These are phyloP conservation scores for Boletus reticuloceps DNA, from an alignment of 768 basidiomycete species.

Conservation along the genomic window DNA sequence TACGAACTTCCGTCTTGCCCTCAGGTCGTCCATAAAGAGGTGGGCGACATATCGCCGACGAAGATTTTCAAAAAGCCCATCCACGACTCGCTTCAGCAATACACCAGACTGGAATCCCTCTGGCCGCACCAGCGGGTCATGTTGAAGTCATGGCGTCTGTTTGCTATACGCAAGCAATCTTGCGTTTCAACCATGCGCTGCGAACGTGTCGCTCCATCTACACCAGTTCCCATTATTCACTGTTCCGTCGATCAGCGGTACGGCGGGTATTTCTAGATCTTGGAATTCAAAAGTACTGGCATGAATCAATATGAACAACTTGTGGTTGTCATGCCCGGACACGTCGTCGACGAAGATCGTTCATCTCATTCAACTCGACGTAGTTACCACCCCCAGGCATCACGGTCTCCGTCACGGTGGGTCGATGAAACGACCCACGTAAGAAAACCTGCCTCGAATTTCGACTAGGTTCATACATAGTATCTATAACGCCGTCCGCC, in stretches of 20 bases:
- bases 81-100: neutral
- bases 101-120: neutral
- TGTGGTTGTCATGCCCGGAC: neutral
- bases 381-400: neutral
- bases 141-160: too few relatives aligned
- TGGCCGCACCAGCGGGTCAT: neutral
- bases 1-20: constrained; percentile 9
- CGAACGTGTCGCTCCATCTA: neutral
- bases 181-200: neutral
- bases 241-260: neutral
- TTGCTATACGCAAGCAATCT: too few relatives aligned
- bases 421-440: neutral
- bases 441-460: neutral
- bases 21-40: constrained; percentile 6
- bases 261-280: neutral
- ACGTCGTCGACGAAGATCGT: too few relatives aligned
- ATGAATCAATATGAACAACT: neutral
- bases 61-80: neutral
- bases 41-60: constrained; percentile 6
- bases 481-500: neutral
- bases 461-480: neutral
- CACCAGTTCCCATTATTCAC: neutral
- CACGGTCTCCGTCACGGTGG: neutral
- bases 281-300: neutral
- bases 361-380: neutral